Base-by-base conservation (phyloP, 768 basidiomycete genomes). In the Kwoniella pini region DNA sequence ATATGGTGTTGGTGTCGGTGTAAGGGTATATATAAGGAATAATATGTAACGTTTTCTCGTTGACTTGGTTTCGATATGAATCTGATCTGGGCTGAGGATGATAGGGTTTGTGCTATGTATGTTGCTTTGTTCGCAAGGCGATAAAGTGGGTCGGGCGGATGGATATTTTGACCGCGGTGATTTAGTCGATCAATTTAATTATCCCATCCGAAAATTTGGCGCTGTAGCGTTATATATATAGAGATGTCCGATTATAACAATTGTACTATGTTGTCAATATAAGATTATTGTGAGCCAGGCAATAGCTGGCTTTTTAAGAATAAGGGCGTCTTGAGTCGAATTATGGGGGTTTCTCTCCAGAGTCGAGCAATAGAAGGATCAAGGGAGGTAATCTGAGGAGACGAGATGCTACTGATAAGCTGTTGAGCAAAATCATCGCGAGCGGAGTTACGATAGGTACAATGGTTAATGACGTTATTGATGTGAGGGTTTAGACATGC, bases 301-400 rank as follows among this genome's bases (percentile, higher is more conserved):
- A n/a, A 24, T 22, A 30, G 42, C 59, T 54, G 59, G 52, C 43
- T 52, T 12, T 54, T 43, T n/a, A 19, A 17, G 28, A 13, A 22
- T 19, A 15, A 36, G 9, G 13, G 38, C 15, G 51, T 39, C 11
- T 27, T 63, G 30, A 70, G 65, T 46, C 69, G 62, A 77, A 64
- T 77, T 77, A 77, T 65, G 76, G 76, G 54, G 76, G 76, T 61
- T 77, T 77, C 60, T 68, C 74, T 58, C 71, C 76, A 51, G 65
- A 69, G 63, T 70, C 70, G 60, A 75, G 68, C 17, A 77, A 65
- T 26, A 67, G 56, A 56, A 74, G 69, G 63, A 75, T 74, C 26
- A 70, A 65, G 26, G 70, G 71, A 45, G 74, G 71, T 24, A 75
- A 64, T 30, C 74, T 64, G 57, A 72, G 73, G 38, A 73, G 71